Evolutionary conservation across 192 early-diverging fungal species (phyloP).

Genomic region (Jimgerdemannia flammicorona): DNA sequence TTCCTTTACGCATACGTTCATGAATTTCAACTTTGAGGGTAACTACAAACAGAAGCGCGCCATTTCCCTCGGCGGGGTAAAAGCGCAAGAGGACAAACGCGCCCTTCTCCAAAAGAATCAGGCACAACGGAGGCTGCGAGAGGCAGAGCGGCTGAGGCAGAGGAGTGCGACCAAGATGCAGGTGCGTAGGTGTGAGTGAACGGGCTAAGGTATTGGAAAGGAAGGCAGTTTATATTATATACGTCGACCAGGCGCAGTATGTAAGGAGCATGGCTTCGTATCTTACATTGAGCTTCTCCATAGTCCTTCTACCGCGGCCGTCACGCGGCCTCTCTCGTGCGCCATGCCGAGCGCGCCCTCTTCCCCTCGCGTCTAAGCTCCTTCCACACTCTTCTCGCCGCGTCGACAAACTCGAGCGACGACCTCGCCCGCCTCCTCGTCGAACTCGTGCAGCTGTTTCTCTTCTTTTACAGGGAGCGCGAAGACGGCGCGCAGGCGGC

Average conservation of each 20-base stretch:
- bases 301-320: conserved; percentile 62
- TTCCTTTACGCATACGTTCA: background rate
- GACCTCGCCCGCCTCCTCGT: conserved; percentile 8
- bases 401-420: background rate
- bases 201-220: background rate
- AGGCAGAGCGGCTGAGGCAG: conserved; percentile 56
- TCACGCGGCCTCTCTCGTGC: conserved; percentile 23
- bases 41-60: conserved; percentile 68
- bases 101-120: conserved; percentile 67
- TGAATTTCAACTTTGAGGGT: conserved; percentile 75
- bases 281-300: background rate
- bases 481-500: background rate
- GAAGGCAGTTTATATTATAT: background rate
- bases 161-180: conserved; percentile 64
- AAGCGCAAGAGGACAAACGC: conserved; percentile 59
- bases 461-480: conserved; percentile 39
- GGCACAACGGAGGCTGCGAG: conserved; percentile 66
- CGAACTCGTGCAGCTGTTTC: conserved; percentile 18
- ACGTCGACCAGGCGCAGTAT: background rate
- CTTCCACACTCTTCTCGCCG: background rate
- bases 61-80: conserved; percentile 84
- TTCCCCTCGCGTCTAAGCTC: background rate
- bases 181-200: conserved; percentile 21
- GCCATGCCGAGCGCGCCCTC: conserved; percentile 18
- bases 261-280: too few species aligned